Conservation (phyloP, 1,284 basidiomycete species). For the Trichosporon sp. region DNA sequence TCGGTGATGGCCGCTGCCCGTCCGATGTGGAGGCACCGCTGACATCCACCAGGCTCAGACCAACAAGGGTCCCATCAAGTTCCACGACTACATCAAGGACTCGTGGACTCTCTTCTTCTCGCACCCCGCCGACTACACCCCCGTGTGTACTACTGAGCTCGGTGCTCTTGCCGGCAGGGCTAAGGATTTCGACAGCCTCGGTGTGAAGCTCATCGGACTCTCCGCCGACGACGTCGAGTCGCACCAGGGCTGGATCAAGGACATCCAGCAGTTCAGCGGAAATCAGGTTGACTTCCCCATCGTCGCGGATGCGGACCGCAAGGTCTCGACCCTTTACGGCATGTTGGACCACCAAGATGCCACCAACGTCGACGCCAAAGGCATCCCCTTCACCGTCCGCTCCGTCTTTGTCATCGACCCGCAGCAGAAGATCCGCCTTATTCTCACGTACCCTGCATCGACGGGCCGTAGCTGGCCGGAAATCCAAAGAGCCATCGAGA, state of each 20-base stretch:
- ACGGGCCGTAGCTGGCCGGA: slow-evolving; percentile 63
- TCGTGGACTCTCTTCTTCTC: slow-evolving; percentile 91
- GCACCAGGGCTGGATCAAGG: slow-evolving; percentile 85
- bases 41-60: slow-evolving; percentile 70
- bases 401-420: slow-evolving; percentile 91
- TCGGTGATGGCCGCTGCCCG: neutral
- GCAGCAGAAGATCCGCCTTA: slow-evolving; percentile 82
- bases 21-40: slow-evolving; percentile 46
- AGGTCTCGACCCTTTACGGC: slow-evolving; percentile 61
- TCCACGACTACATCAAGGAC: slow-evolving; percentile 84
- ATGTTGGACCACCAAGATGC: slow-evolving; percentile 87
- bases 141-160: slow-evolving; percentile 90
- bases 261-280: slow-evolving; percentile 54
- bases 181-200: slow-evolving; percentile 77
- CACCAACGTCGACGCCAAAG: slow-evolving; percentile 90
- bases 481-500: slow-evolving; percentile 74
- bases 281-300: slow-evolving; percentile 82
- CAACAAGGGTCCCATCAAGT: slow-evolving; percentile 57
- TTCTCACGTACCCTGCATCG: slow-evolving; percentile 81
- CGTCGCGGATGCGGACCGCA: slow-evolving; percentile 86
- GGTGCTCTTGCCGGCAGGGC: slow-evolving; percentile 84
- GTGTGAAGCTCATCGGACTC: slow-evolving; percentile 83
- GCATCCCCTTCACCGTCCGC: slow-evolving; percentile 69
- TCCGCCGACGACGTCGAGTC: slow-evolving; percentile 84
- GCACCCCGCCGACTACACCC: slow-evolving; percentile 67